Evolutionary conservation across 2,329 filamentous ascomycete species (phyloP), one percentile per base, ranked within the genome.

Genomic region (Karstenula rhodostoma): DNA sequence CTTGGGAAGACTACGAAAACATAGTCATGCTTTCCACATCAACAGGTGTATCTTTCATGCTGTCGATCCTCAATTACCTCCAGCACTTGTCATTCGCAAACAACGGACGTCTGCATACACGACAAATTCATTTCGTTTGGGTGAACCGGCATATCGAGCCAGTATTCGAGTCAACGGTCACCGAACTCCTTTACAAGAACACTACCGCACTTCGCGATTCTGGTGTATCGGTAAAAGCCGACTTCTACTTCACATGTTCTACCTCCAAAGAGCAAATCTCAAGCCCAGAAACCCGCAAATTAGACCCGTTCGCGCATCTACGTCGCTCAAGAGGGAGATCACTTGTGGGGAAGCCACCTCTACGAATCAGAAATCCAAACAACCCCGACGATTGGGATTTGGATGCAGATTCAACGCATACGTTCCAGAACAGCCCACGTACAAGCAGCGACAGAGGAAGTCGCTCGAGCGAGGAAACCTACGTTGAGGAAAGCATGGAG

Each of bases 231-330:
- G 33, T 75, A 1, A 42, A 64, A 9, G 61, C 53, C 3, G 61
- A 69, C 9, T 60, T 73, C 9, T 66, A 65, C 49, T 58, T 59
- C 0, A 73, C 71, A 4, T 75, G 71, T 47, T 17, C 59, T 6
- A 25, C 64, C 1, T 64, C 69, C 0, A 43, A 58, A 12, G 29
- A 48, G 4, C 27, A 13, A 6, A 1, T 29, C 15, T 40, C 46
- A 6, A 27, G n/a, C 6, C 22, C 37, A 9, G 56, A 40, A n/a
- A 54, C 50, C 53, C 2, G 32, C 1, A 27, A 60, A n/a, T 58
- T 62, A 25, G 70, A 73, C 49, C 70, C 55, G 4, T 74, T 74
- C 35, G 64, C 69, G 7, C 71, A 74, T 43, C 61, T 73, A 0
- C 66, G 72, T 2, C 52, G 48, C 1, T 60, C 57, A 2, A 37